These are phyloP conservation scores for Scheffersomyces amazonensis DNA, from an alignment of 805 yeast species.

Conservation along the genomic window DNA sequence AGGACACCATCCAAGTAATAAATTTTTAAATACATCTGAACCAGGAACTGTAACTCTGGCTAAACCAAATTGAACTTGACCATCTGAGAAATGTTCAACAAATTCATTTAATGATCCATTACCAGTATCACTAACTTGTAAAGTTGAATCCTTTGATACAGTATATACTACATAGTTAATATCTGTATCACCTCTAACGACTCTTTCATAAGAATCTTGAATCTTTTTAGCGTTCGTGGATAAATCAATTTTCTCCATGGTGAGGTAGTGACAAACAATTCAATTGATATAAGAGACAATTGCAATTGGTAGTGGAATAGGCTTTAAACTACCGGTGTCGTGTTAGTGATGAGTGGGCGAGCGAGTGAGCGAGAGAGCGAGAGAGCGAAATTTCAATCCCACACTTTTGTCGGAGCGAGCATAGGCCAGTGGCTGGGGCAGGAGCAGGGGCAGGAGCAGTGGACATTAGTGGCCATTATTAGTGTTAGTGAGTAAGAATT, in stretches of 20 bases:
- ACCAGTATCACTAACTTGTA: constrained; percentile 51
- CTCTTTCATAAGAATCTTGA: constrained; percentile 70
- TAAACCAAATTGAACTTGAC: constrained; percentile 86
- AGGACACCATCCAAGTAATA: constrained; percentile 95
- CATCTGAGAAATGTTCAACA: constrained; percentile 78
- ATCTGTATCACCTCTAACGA: constrained; percentile 73
- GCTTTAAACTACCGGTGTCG: too few relatives aligned
- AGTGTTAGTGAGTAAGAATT: too few relatives aligned
- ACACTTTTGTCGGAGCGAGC: too few relatives aligned
- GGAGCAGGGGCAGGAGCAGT: too few relatives aligned
- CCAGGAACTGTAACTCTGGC: constrained; percentile 87
- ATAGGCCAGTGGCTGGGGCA: too few relatives aligned
- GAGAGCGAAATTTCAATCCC: too few relatives aligned
- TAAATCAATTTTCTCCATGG: constrained; percentile 56
- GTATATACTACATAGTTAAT: constrained; percentile 78
- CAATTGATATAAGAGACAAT: background rate
- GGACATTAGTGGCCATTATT: too few relatives aligned
- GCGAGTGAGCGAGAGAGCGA: too few relatives aligned
- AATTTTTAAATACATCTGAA: constrained; percentile 81
- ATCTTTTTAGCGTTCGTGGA: constrained; percentile 74
- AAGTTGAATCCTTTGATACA: constrained; percentile 55
- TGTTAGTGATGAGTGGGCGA: too few relatives aligned
- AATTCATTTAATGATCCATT: constrained; percentile 73
- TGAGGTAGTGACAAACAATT: background rate
- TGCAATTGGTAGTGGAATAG: background rate